Evolutionary conservation across 2,329 filamentous ascomycete genomes (phyloP).

Genomic region (Fusarium lyarnte): DNA sequence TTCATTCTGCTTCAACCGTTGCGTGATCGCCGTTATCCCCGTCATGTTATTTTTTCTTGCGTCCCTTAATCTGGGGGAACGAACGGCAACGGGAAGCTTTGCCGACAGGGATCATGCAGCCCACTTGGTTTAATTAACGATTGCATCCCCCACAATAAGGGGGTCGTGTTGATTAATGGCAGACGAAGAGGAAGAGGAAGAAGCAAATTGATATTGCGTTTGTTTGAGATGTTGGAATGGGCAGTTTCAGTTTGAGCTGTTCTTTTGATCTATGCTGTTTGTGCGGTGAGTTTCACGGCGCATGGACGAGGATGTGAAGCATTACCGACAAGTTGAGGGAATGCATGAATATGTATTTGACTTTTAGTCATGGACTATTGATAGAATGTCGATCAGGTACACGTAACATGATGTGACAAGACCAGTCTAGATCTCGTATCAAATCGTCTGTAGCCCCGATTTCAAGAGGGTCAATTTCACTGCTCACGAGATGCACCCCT

Average conservation of each 20-base stretch:
- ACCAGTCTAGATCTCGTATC: conserved; percentile 28
- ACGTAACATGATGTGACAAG: conserved; percentile 16
- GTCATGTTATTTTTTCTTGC: background rate
- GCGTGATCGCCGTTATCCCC: conserved; percentile 20
- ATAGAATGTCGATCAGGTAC: conserved; percentile 5
- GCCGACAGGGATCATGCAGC: conserved; percentile 1
- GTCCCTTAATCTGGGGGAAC: conserved; percentile 24
- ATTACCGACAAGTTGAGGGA: background rate
- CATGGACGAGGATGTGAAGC: background rate
- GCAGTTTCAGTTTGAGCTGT: conserved; percentile 22
- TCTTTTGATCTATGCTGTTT: background rate
- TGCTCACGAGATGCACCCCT: conserved; percentile 14
- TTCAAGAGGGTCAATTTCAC: conserved; percentile 14
- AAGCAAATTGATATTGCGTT: background rate
- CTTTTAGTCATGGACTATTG: background rate
- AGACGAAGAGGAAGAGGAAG: background rate
- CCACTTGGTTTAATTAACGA: conserved; percentile 42
- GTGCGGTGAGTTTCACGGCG: background rate
- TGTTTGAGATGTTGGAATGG: conserved; percentile 31
- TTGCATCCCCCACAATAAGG: conserved; percentile 34
- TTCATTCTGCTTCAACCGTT: conserved; percentile 3
- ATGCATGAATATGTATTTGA: background rate
- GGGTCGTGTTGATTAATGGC: background rate
- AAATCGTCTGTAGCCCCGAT: background rate
- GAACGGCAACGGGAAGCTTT: background rate